Base-by-base conservation (phyloP, 208 protist species). In the Blastocrithidia nonstop region DNA sequence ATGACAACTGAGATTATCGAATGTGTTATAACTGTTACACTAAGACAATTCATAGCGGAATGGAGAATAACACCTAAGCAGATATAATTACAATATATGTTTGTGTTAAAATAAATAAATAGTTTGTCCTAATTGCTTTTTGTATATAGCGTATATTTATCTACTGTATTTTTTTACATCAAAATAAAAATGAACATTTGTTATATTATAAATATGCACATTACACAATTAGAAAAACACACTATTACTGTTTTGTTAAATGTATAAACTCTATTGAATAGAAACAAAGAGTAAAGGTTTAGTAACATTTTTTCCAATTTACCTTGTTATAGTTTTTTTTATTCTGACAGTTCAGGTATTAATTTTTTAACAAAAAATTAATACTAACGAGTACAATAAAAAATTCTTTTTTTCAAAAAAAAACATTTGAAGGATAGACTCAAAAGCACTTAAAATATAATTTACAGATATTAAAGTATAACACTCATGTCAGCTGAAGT, bases 1-100 rank as follows among this genome's bases (percentile, higher is more conserved):
- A 76, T 9, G 82, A 88, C 27, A 91, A 88, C 54, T 91, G 82
- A 78, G 82, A 91, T 44, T 91, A 55, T 29, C 56, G 82, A n/a
- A 91, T 91, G 82, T 91, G 82, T 61, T 91, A 91, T 50, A 64
- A 21, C 31, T 91, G 82, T 57, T 91, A 91, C 60, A 76, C 60
- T 13, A 46, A 27, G 1, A 75, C 64, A 1, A 41, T 81, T 1
- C 20, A 62, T 16, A 33, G 57, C 19, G 82, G 82, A 1, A 82
- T 88, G 75, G 77, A 86, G 42, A 28, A 54, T 13, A 64, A 81
- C 40, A 83, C 71, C 25, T 90, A 45, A 6, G 13, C 33, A n/a
- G 11, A n/a, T 35, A n/a, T 35, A 35, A n/a, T 11, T n/a, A 35
- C 29, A 35, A 35, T 35, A 45, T 16, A 5, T 26, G 40, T 26